These are phyloP conservation scores for Coelastrella sp. DNA, from an alignment of 139 green algal species.

Conservation along the genomic window DNA sequence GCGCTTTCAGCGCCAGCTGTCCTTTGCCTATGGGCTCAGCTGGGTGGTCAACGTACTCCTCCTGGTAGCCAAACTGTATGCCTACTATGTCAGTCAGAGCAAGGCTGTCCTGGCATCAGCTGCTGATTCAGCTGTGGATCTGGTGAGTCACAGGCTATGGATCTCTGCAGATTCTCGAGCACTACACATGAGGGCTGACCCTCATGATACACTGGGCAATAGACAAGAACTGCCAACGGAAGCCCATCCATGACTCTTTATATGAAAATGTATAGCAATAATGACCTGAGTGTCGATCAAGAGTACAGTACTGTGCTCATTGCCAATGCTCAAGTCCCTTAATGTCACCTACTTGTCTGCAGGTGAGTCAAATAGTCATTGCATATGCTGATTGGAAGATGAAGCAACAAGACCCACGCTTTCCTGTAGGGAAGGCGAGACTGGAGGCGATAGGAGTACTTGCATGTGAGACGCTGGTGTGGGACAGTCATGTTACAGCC, in stretches of 20 bases:
- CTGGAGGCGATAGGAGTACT: conserved; percentile 81
- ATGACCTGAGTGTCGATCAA: background rate
- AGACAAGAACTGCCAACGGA: too few relatives aligned
- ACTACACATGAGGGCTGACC: too few relatives aligned
- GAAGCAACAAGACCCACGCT: conserved; percentile 52
- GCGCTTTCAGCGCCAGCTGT: conserved; percentile 20
- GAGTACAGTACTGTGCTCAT: too few relatives aligned
- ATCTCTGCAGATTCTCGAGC: too few relatives aligned
- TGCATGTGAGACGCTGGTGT: conserved; percentile 55
- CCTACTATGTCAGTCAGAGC: conserved; percentile 58
- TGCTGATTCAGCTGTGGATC: conserved; percentile 78
- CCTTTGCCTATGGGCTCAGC: conserved; percentile 29
- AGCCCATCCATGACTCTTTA: too few relatives aligned
- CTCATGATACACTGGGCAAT: too few relatives aligned
- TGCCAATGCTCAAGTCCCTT: too few relatives aligned
- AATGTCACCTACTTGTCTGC: too few relatives aligned
- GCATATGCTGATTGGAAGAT: conserved; percentile 68
- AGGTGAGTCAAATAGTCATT: conserved; percentile 71
- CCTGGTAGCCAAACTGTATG: conserved; percentile 66
- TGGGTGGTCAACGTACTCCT: conserved; percentile 67
- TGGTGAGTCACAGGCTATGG: conserved; percentile 47
- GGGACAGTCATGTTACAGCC: background rate
- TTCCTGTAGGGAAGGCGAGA: conserved; percentile 74
- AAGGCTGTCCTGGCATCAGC: conserved; percentile 74
- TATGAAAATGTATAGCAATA: too few relatives aligned